phyloP scores from a whole-genome alignment of 2,329 filamentous ascomycete genomes.

The Scolecobasidium constrictum region DNA sequence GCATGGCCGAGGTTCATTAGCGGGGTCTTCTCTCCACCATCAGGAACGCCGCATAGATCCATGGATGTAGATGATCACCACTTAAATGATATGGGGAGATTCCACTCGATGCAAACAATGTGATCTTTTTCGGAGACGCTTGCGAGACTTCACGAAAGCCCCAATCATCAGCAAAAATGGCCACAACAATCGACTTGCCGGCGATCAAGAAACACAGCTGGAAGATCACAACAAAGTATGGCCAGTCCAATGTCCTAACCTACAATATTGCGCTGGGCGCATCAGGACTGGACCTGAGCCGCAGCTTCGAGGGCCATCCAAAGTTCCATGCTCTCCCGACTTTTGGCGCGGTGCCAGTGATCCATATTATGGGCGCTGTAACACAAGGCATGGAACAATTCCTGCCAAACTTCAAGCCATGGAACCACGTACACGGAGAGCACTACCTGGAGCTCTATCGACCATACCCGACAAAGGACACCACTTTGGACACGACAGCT shows the following conservation, averaged over 20 bases:
- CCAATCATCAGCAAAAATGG: neutral
- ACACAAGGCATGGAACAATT: conserved; percentile 74
- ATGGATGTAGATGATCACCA: too few relatives aligned
- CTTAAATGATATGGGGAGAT: too few relatives aligned
- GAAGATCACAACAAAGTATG: neutral
- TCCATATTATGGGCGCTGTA: conserved; percentile 56
- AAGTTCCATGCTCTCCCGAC: conserved; percentile 90
- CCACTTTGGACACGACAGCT: conserved; percentile 61
- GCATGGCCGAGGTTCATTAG: too few relatives aligned
- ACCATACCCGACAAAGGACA: conserved; percentile 74
- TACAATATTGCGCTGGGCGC: conserved; percentile 73
- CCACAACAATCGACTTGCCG: neutral
- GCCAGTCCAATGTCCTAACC: neutral
- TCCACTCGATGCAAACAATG: too few relatives aligned
- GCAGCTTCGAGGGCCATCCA: conserved; percentile 83
- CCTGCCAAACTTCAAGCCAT: conserved; percentile 91
- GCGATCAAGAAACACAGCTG: neutral
- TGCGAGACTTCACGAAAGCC: neutral
- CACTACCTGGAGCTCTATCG: conserved; percentile 93
- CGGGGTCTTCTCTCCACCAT: too few relatives aligned
- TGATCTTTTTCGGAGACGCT: too few relatives aligned
- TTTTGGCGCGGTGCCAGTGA: conserved; percentile 93
- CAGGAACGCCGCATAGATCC: too few relatives aligned
- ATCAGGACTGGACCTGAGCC: conserved; percentile 75
- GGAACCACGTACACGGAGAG: conserved; percentile 98